Conservation (phyloP, 2,329 filamentous ascomycete genomes). For the Exophiala sideris region DNA sequence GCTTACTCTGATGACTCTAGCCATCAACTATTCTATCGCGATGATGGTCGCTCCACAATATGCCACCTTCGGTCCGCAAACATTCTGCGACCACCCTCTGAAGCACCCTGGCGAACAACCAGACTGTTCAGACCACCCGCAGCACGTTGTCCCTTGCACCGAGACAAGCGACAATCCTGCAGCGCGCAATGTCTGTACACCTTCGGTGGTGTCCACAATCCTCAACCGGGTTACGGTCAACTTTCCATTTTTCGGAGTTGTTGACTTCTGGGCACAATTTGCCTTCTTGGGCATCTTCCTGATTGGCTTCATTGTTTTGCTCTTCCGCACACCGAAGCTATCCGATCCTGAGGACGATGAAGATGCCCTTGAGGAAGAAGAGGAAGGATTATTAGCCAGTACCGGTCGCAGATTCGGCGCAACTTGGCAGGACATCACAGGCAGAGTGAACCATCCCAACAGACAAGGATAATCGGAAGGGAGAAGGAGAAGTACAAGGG, state of each 20-base stretch:
- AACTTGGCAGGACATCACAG: conserved; percentile 84
- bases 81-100: conserved; percentile 76
- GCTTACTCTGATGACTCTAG: conserved; percentile 82
- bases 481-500: conserved; percentile 11
- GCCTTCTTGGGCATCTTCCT: conserved; percentile 82
- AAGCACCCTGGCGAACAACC: conserved; percentile 62
- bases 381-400: conserved; percentile 83
- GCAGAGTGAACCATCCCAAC: conserved; percentile 40
- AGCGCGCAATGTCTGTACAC: conserved; percentile 81
- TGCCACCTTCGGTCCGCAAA: conserved; percentile 88
- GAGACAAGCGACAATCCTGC: conserved; percentile 68
- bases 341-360: conserved; percentile 77
- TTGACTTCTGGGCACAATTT: conserved; percentile 97
- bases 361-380: conserved; percentile 80
- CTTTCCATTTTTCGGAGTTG: conserved; percentile 87
- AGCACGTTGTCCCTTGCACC: conserved; percentile 76
- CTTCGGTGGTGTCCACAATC: conserved; percentile 86
- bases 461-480: conserved; percentile 3
- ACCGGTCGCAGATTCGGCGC: conserved; percentile 79
- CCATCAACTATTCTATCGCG: conserved; percentile 86
- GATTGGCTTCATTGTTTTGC: conserved; percentile 71
- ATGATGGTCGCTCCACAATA: conserved; percentile 97
- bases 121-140: conserved; percentile 68
- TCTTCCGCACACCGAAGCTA: conserved; percentile 76
- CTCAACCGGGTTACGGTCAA: conserved; percentile 89